Conservation (phyloP, 2,329 filamentous ascomycete species). For the Pseudomassariella vexata region DNA sequence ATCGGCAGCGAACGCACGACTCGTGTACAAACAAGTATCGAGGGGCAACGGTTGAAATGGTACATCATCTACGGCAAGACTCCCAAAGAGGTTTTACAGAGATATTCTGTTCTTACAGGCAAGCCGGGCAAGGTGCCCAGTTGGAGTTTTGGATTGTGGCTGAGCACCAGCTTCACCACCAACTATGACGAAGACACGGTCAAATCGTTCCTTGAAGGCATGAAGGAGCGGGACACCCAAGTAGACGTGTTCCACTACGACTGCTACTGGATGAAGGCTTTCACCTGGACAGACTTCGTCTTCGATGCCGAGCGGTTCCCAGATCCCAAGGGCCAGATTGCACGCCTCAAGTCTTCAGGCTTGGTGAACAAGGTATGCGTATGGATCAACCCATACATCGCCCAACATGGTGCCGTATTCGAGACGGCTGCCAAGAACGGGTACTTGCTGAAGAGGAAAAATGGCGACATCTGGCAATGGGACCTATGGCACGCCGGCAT, state of each 20-base stretch:
- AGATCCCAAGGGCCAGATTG: slow-evolving; percentile 59
- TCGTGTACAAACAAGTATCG: slow-evolving; percentile 62
- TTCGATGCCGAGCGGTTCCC: slow-evolving; percentile 66
- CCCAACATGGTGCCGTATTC: slow-evolving; percentile 63
- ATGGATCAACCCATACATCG: slow-evolving; percentile 73
- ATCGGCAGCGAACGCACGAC: slow-evolving; percentile 69
- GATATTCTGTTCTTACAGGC: slow-evolving; percentile 64
- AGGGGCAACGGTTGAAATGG: slow-evolving; percentile 66
- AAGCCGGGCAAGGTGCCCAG: slow-evolving; percentile 58
- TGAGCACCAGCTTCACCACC: slow-evolving; percentile 72
- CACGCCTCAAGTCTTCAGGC: slow-evolving; percentile 56
- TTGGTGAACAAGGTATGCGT: slow-evolving; percentile 62
- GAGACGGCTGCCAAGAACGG: slow-evolving; percentile 57
- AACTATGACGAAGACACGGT: slow-evolving; percentile 67
- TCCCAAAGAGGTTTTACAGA: slow-evolving; percentile 64
- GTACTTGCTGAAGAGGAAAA: slow-evolving; percentile 63
- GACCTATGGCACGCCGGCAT: slow-evolving; percentile 74
- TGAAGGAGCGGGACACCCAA: slow-evolving; percentile 58
- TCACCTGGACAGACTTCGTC: slow-evolving; percentile 70
- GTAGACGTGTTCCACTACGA: slow-evolving; percentile 73
- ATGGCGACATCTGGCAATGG: slow-evolving; percentile 70
- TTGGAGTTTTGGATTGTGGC: slow-evolving; percentile 74
- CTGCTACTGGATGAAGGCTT: slow-evolving; percentile 72
- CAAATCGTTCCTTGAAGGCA: slow-evolving; percentile 61
- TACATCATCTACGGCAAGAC: slow-evolving; percentile 67